Evolutionary conservation across 2,329 filamentous ascomycete species (phyloP).

Genomic region (Acephala macrosclerotiorum): DNA sequence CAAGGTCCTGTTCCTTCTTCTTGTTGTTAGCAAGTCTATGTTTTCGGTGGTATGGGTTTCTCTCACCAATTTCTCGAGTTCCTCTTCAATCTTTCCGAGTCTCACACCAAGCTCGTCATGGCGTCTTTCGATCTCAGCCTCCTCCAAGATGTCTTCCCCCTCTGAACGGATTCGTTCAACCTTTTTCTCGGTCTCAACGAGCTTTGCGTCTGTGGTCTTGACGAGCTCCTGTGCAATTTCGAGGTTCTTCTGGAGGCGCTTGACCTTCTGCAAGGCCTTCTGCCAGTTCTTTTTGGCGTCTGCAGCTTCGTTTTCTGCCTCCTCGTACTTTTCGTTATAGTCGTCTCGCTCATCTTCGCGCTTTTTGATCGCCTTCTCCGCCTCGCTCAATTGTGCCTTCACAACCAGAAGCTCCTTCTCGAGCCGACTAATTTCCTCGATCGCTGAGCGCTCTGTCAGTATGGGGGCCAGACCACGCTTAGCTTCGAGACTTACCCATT

Average conservation of each 20-base stretch:
- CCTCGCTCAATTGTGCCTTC: background rate
- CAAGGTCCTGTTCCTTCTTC: background rate
- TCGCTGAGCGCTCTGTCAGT: background rate
- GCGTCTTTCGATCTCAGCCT: background rate
- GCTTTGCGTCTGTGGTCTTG: background rate
- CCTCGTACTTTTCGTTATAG: background rate
- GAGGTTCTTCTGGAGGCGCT: background rate
- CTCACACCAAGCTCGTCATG: background rate
- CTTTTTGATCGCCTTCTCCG: background rate
- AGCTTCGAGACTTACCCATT: background rate
- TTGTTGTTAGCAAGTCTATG: background rate
- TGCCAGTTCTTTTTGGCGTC: background rate
- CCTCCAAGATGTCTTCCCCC: background rate
- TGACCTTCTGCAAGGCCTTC: background rate
- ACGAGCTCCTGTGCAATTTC: background rate
- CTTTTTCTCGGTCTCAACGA: background rate
- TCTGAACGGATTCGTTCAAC: background rate
- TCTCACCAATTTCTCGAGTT: background rate
- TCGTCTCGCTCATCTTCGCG: background rate
- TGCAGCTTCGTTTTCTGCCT: background rate
- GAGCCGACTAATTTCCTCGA: background rate
- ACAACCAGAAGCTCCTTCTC: background rate
- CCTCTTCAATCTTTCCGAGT: background rate
- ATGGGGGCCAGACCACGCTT: background rate
- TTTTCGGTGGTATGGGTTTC: background rate